Evolutionary conservation across 139 green algal species (phyloP).

Genomic region (Chlamydomonas sp.): DNA sequence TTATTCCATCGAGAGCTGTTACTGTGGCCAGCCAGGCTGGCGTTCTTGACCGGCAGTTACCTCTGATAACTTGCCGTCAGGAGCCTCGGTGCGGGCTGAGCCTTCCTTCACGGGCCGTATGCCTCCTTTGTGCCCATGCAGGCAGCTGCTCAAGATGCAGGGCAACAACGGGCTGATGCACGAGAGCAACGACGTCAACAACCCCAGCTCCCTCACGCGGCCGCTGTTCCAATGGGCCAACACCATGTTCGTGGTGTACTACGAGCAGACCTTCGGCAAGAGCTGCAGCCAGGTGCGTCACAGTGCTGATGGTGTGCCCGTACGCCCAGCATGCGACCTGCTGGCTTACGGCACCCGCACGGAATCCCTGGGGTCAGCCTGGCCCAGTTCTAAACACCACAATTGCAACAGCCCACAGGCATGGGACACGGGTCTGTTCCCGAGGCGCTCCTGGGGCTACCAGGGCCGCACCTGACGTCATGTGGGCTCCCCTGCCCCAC

Average conservation of each 20-base stretch:
- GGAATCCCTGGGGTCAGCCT: background rate
- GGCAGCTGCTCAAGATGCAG: slow-evolving; percentile 51
- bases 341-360: background rate
- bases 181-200: slow-evolving; percentile 51
- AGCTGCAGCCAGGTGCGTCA: slow-evolving; percentile 26
- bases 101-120: no score
- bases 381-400: no score
- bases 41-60: no score
- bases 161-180: slow-evolving; percentile 68
- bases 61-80: no score
- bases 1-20: no score
- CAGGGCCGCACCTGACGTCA: no score
- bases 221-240: slow-evolving; percentile 39
- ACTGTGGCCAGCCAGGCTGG: no score
- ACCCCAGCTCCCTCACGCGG: background rate
- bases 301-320: background rate
- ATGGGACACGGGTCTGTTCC: no score
- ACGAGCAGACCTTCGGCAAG: slow-evolving; percentile 21
- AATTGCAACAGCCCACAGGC: no score
- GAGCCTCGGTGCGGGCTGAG: no score
- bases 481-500: no score
- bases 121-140: background rate
- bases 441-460: no score
- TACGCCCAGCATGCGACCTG: background rate
- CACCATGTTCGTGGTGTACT: slow-evolving; percentile 33